These are phyloP conservation scores for Mortierella claussenii DNA, from an alignment of 192 early-diverging fungal species.

Conservation along the genomic window DNA sequence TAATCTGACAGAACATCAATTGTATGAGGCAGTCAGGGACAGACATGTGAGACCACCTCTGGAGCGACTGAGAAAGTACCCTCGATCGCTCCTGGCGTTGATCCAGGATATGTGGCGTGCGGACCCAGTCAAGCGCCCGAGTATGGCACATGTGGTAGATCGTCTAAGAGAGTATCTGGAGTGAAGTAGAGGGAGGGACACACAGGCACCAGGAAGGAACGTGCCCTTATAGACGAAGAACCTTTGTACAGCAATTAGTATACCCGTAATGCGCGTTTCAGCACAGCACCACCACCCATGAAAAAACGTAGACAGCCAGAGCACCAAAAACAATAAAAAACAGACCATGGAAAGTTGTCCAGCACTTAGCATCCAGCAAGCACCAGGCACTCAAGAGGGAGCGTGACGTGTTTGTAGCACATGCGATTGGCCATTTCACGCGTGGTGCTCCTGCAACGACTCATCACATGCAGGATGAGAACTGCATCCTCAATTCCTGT, in stretches of 20 bases:
- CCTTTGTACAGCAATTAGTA: too few relatives aligned
- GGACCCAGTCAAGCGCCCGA: slow-evolving; percentile 64
- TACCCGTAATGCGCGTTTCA: too few relatives aligned
- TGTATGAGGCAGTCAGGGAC: slow-evolving; percentile 70
- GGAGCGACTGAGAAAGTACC: slow-evolving; percentile 66
- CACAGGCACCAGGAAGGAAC: not conserved
- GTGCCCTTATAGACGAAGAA: not conserved
- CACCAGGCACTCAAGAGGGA: too few relatives aligned
- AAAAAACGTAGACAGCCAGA: not conserved
- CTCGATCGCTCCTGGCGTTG: slow-evolving; percentile 65
- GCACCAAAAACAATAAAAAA: not conserved
- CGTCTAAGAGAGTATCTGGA: slow-evolving; percentile 72
- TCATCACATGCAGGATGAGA: too few relatives aligned
- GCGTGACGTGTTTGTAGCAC: not conserved
- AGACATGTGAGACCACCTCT: slow-evolving; percentile 68
- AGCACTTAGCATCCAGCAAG: too few relatives aligned
- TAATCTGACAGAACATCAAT: slow-evolving; percentile 70
- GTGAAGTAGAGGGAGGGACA: slow-evolving; percentile 12
- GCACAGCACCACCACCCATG: too few relatives aligned
- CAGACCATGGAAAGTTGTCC: too few relatives aligned
- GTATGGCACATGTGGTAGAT: slow-evolving; percentile 79
- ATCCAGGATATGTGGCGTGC: slow-evolving; percentile 82
- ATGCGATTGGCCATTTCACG: not conserved
- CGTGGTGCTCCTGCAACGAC: too few relatives aligned
- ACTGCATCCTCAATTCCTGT: not conserved